Conservation (phyloP, 108 stramenopile species). For the Conticribra guillardii region DNA sequence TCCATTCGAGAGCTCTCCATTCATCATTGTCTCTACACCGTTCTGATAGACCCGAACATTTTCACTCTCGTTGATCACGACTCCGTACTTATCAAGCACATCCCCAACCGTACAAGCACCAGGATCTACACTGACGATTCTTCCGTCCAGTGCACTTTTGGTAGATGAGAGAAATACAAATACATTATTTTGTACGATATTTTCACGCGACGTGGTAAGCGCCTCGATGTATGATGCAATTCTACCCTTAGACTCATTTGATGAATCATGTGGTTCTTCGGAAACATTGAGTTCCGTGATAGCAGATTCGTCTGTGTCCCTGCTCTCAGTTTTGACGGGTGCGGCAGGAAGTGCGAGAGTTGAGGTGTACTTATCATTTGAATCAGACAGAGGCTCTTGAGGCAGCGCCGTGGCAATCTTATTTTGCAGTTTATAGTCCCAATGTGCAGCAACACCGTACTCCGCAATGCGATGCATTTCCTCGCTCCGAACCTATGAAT, state of each 20-base stretch:
- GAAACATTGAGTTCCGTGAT: not conserved
- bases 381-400: too few species aligned
- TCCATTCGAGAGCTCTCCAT: slow-evolving; percentile 67
- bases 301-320: not conserved
- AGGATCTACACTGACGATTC: slow-evolving; percentile 54
- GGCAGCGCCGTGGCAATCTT: not conserved
- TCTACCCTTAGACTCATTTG: slow-evolving; percentile 18
- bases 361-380: not conserved
- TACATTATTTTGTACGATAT: slow-evolving; percentile 47
- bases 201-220: slow-evolving; percentile 49
- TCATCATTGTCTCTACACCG: slow-evolving; percentile 43
- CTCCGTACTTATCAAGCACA: slow-evolving; percentile 49
- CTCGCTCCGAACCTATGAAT: slow-evolving; percentile 73
- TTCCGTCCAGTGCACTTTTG: slow-evolving; percentile 36
- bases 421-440: slow-evolving; percentile 70
- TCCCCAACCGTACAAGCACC: slow-evolving; percentile 42
- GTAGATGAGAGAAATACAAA: slow-evolving; percentile 72
- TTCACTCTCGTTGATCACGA: not conserved
- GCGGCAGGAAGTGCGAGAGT: slow-evolving; percentile 12
- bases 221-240: slow-evolving; percentile 58
- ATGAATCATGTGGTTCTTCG: not conserved
- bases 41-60: slow-evolving; percentile 49
- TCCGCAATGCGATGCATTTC: slow-evolving; percentile 90
- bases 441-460: slow-evolving; percentile 89
- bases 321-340: not conserved